Base-by-base conservation (phyloP, 2,329 filamentous ascomycete genomes). In the Diaporthe sp. region DNA sequence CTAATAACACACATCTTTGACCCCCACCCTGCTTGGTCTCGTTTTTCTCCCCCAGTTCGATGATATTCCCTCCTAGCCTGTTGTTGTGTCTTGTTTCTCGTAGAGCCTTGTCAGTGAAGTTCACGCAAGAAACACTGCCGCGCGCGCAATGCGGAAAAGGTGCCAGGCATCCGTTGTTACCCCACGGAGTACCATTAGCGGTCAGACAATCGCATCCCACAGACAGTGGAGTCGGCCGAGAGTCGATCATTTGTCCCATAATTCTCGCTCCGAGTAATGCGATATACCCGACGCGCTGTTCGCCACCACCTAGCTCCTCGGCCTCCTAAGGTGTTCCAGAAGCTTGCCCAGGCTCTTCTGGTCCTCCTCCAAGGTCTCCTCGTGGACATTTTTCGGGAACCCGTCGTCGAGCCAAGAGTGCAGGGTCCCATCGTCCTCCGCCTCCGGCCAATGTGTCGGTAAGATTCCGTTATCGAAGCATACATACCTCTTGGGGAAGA, bases 1-100 rank as follows among this genome's bases (percentile, higher is more conserved):
- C 65, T 34, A 70, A 70, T 70, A 70, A 39, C 65, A 70, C 25
- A 65, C 65, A 70, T 55, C 65, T 70, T 70, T 51, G 65, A 39
- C 65, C 65, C 49, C 46, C n/a, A 55, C 22, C 28, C 49, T 70
- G 49, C 37, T 70, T 34, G 28, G 31, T n/a, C 8, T 70, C 25
- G 49, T 55, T 55, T 68, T 49, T 42, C 5, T 13, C 62, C 46
- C 65, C 46, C 46, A 39, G 22, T 9, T 22, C 9, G 31, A 42
- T 70, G 49, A 42, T 25, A 1, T 42, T 42, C 2, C 34, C 2
- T 17, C 15, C 13, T 13, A 28, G 34, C n/a, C 28, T 37, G 34
- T 28, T 37, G 34, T 28, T 25, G 13, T 22, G 42, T 53, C 19
- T 49, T 22, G 2, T 44, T 39, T 46, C 5, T 31, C 42, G 57